Percentiles rank a stretch among this genome's conserved stretches.
phyloP scores from a whole-genome alignment of 2,329 filamentous ascomycete genomes.

The Helotiales sp. region DNA sequence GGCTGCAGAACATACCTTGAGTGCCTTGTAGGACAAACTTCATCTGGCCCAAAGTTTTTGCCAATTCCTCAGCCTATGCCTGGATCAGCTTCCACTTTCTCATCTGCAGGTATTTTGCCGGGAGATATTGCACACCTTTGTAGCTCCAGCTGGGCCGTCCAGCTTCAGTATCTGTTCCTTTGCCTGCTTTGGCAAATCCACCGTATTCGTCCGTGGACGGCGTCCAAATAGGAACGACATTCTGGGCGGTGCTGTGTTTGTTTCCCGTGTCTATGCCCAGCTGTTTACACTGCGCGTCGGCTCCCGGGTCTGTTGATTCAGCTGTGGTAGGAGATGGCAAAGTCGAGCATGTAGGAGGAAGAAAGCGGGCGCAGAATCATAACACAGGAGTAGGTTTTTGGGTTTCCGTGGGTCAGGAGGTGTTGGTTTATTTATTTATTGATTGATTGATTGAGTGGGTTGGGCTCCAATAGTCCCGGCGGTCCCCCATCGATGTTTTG shows the following conservation, averaged over 20 bases:
- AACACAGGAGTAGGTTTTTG: conserved; percentile 7
- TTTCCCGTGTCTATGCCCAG: conserved; percentile 5
- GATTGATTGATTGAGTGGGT: neutral
- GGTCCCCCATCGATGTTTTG: conserved; percentile 17
- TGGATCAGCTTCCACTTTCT: conserved; percentile 30
- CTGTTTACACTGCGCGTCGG: conserved; percentile 27
- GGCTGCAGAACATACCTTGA: conserved; percentile 65
- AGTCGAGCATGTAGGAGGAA: conserved; percentile 15
- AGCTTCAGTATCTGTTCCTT: conserved; percentile 67
- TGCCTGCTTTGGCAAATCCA: conserved; percentile 54
- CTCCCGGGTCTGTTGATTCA: conserved; percentile 12
- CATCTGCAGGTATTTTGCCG: neutral
- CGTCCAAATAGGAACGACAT: conserved; percentile 76
- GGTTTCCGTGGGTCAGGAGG: neutral
- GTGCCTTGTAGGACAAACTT: conserved; percentile 93
- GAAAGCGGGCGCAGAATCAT: conserved; percentile 16
- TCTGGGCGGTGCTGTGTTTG: conserved; percentile 19
- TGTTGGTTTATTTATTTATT: neutral
- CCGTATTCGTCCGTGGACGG: conserved; percentile 65
- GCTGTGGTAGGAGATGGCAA: conserved; percentile 2
- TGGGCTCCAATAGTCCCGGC: neutral
- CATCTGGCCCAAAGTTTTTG: conserved; percentile 86
- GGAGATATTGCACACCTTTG: conserved; percentile 54
- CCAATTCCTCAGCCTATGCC: conserved; percentile 79
- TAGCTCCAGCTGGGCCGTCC: conserved; percentile 59